Evolutionary conservation across 2,329 filamentous ascomycete species (phyloP).

Genomic region (Alternaria arborescens): DNA sequence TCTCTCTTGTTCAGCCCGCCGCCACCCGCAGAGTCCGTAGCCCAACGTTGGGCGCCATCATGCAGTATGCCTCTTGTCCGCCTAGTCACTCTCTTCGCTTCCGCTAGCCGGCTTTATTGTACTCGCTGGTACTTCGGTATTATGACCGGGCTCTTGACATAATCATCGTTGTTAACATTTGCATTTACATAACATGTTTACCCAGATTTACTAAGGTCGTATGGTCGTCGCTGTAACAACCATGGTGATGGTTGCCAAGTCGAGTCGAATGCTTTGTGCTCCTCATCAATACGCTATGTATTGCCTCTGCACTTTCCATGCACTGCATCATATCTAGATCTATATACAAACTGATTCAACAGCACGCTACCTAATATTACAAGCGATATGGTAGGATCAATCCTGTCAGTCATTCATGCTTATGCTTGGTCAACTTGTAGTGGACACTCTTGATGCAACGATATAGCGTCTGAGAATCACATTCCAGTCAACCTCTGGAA

Average conservation of each 20-base stretch:
- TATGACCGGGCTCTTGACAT: background rate
- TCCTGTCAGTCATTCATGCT: background rate
- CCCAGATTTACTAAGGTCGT: background rate
- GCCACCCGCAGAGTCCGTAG: background rate
- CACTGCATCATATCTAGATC: background rate
- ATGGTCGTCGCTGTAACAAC: background rate
- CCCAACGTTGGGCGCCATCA: slow-evolving; percentile 1
- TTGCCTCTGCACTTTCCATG: background rate
- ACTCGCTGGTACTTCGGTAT: background rate
- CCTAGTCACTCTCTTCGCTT: background rate
- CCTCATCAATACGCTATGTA: background rate
- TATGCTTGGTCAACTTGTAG: background rate
- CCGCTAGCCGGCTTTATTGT: background rate
- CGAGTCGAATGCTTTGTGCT: background rate
- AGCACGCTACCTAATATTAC: background rate
- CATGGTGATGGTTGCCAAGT: background rate
- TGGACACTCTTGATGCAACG: background rate
- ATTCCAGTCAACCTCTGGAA: background rate
- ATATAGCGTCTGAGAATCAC: background rate
- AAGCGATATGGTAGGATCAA: background rate
- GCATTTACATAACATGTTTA: background rate
- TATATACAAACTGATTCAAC: background rate
- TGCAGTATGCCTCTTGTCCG: background rate
- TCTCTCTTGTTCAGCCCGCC: background rate
- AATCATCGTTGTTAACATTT: background rate